phyloP scores from a whole-genome alignment of 257 asterid genomes.

The Solanum etuberosum region DNA sequence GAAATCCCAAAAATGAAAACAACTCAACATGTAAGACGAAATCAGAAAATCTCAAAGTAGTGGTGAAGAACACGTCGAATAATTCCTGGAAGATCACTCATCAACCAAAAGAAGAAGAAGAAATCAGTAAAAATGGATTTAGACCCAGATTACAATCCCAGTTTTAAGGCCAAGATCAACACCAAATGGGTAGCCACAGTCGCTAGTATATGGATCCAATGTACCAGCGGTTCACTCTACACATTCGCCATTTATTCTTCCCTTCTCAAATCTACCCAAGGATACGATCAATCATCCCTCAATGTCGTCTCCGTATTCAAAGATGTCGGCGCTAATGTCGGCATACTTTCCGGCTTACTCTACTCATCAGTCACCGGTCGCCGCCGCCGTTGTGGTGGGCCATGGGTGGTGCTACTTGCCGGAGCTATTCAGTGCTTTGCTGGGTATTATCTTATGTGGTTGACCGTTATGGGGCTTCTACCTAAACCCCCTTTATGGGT shows the following conservation, averaged over 20 bases:
- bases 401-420: conserved; percentile 62
- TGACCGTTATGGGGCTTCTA: conserved; percentile 55
- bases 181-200: conserved; percentile 30
- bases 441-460: conserved; percentile 85
- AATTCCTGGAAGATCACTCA: background rate
- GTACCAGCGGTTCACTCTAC: conserved; percentile 29
- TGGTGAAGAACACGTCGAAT: background rate
- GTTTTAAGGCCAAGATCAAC: conserved; percentile 8
- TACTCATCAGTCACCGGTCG: conserved; percentile 33
- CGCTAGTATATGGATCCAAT: conserved; percentile 28
- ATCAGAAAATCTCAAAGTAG: background rate
- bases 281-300: conserved; percentile 69
- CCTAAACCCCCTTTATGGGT: conserved; percentile 40
- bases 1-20: background rate
- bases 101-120: background rate
- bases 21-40: background rate
- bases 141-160: conserved; percentile 28
- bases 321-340: conserved; percentile 82
- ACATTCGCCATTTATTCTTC: conserved; percentile 24
- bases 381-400: conserved; percentile 25
- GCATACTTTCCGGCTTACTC: conserved; percentile 69
- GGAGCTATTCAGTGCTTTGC: conserved; percentile 76
- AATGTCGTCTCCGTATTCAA: conserved; percentile 69
- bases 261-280: conserved; percentile 32
- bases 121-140: conserved; percentile 10